These are phyloP conservation scores for Heritiera littoralis DNA, from an alignment of 345 rosid genomes.

Conservation along the genomic window DNA sequence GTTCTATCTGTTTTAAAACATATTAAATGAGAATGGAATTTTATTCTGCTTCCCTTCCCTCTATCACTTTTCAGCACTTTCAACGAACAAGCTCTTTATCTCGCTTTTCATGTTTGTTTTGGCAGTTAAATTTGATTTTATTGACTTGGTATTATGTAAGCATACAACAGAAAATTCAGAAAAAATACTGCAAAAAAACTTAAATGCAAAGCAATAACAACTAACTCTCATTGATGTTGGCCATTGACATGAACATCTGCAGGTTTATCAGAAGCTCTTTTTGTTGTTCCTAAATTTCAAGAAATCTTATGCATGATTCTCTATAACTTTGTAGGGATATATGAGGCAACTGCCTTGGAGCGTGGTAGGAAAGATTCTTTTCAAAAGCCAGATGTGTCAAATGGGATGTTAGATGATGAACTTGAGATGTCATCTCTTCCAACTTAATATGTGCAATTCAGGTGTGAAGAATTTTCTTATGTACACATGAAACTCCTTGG, in stretches of 20 bases:
- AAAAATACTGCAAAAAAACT: background rate
- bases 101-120: background rate
- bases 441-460: conserved; percentile 36
- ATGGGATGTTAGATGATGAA: conserved; percentile 57
- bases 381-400: conserved; percentile 47
- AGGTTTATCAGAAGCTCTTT: background rate
- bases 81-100: background rate
- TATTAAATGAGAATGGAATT: background rate
- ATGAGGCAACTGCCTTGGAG: conserved; percentile 78
- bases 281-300: background rate
- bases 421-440: conserved; percentile 55
- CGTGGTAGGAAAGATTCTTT: conserved; percentile 58
- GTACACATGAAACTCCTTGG: background rate
- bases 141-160: no score
- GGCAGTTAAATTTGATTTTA: background rate
- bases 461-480: conserved; percentile 2
- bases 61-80: background rate
- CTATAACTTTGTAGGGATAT: conserved; percentile 54
- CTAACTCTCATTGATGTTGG: background rate
- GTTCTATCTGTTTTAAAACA: background rate
- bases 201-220: background rate
- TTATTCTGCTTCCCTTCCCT: background rate
- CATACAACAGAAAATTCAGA: no score
- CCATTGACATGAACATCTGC: background rate
- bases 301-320: background rate